A percentile compares a stretch with the other conserved stretches of the same genome.
phyloP scores from a whole-genome alignment of 129 eudicot genomes.

The Chrysanthemum makinoi region DNA sequence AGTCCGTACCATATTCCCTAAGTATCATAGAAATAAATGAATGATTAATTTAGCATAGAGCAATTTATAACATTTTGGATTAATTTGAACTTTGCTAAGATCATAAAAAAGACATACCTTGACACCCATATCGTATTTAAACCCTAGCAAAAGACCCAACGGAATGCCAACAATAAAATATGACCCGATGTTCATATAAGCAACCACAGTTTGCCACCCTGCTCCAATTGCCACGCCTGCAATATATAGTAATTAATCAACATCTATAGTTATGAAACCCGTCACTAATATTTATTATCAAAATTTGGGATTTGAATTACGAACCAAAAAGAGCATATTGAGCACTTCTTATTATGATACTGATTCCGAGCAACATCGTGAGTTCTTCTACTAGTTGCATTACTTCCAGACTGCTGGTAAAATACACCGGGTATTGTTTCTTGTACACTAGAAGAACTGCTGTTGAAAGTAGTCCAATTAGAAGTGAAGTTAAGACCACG shows the following conservation, averaged over 20 bases:
- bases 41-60: not conserved
- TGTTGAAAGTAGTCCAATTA: constrained; percentile 28
- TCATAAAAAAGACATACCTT: constrained; percentile 18
- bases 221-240: constrained; percentile 85
- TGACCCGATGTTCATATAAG: constrained; percentile 54
- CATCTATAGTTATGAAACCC: not conserved
- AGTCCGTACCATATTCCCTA: constrained; percentile 67
- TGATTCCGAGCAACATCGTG: constrained; percentile 35
- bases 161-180: constrained; percentile 61
- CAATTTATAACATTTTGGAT: not conserved
- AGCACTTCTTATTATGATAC: constrained; percentile 20
- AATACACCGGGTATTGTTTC: constrained; percentile 33
- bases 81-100: not conserved
- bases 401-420: constrained; percentile 34
- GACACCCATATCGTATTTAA: constrained; percentile 33
- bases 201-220: constrained; percentile 71
- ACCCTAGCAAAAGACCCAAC: constrained; percentile 46
- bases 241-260: not conserved
- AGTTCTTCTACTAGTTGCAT: constrained; percentile 38
- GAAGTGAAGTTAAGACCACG: constrained; percentile 26
- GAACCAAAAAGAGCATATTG: constrained; percentile 31
- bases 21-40: not conserved
- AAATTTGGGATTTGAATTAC: not conserved
- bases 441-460: constrained; percentile 19
- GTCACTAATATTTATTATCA: not conserved